Evolutionary conservation across 2,329 filamentous ascomycete genomes (phyloP).

Genomic region (Emmonsiellopsis sp.): DNA sequence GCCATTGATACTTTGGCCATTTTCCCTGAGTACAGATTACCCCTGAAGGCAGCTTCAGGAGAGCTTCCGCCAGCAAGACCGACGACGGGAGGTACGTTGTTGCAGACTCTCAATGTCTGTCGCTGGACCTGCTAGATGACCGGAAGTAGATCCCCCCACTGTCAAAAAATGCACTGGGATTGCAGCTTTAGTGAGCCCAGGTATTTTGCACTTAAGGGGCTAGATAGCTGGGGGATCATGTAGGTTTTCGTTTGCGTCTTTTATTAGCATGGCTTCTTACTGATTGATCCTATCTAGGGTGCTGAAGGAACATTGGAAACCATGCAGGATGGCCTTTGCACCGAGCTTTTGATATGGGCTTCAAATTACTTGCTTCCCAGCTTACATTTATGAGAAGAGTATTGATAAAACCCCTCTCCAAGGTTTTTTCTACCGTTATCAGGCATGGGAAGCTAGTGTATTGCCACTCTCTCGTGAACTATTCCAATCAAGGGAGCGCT

Average conservation of each 20-base stretch:
- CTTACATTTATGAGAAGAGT: constrained; percentile 18
- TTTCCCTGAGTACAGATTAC: no score
- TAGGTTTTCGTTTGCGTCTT: constrained; percentile 17
- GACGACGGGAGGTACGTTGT: no score
- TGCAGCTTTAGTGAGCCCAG: constrained; percentile 18
- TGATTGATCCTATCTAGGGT: constrained; percentile 23
- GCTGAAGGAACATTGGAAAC: constrained; percentile 16
- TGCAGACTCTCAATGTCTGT: no score
- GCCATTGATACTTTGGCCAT: no score
- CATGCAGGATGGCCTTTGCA: constrained; percentile 14
- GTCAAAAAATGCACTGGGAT: constrained; percentile 12
- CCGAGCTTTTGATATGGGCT: constrained; percentile 21
- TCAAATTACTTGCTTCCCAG: constrained; percentile 8
- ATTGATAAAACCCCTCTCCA: constrained; percentile 26
- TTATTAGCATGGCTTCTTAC: constrained; percentile 6
- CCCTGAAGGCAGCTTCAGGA: no score
- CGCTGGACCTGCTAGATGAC: constrained; percentile 1
- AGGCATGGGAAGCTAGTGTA: constrained; percentile 34
- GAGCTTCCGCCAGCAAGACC: no score
- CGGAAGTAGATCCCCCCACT: constrained; percentile 10
- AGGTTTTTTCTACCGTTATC: constrained; percentile 32
- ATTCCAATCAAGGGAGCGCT: constrained; percentile 29
- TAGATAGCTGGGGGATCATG: constrained; percentile 33
- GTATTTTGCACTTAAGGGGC: constrained; percentile 22
- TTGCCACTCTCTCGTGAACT: constrained; percentile 32